Base-by-base conservation (phyloP, 2,329 filamentous ascomycete species). In the Fusarium nurragi region DNA sequence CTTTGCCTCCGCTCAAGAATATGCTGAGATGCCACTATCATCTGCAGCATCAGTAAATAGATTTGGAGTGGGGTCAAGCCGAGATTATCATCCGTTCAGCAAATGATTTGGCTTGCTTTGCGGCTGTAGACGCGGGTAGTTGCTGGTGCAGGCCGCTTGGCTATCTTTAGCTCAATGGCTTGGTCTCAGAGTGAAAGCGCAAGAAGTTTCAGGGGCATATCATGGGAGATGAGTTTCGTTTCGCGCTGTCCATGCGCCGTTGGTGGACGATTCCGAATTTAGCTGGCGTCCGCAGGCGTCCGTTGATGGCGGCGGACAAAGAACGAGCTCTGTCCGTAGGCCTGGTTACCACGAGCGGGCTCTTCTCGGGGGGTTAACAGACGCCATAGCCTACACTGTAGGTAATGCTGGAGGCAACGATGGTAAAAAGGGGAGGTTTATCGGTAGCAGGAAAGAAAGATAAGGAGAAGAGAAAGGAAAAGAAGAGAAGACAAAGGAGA, bases 21-120 rank as follows among this genome's bases (percentile, higher is more conserved):
- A 52, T 55, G 49, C 53, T 39, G 41, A 59, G 54, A 55, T 64
- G 58, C 51, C 28, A 52, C 58, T 60, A 60, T 64, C 63, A 67
- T 59, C 54, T 34, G 49, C 49, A 46, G 45, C 48, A 30, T 47
- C 49, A 50, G 49, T 55, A 55, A 66, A 64, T 60, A 64, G 34
- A 64, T 60, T 39, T 21, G 23, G 45, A 25, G 38, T 51, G 44
- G 54, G 49, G 25, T 51, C 21, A 25, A 46, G 48, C 52, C 49
- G 59, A 64, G 32, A 25, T 50, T 60, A 37, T 23, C 10, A 11
- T 50, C 19, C 23, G 48, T 13, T 41, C 21, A 21, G 45, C 21
- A 23, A 22, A 55, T 45, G 28, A 55, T 34, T 36, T 46, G 49
- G 47, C 46, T 39, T 55, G 21, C 38, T 64, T 54, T 46, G 25